These are phyloP conservation scores for Hanseniaspora hatyaiensis DNA, from an alignment of 805 yeast genomes.

Conservation along the genomic window DNA sequence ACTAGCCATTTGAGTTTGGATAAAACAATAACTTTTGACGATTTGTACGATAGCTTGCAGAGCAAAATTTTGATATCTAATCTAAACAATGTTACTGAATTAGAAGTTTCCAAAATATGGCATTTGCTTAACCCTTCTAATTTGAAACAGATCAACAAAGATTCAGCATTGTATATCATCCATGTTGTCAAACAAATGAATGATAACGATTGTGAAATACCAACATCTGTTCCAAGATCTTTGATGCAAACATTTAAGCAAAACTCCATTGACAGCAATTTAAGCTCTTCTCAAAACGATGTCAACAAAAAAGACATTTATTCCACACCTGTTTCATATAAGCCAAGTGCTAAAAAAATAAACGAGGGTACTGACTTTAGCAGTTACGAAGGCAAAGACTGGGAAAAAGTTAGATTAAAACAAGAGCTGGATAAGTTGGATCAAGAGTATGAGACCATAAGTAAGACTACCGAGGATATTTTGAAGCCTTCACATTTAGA, in stretches of 20 bases:
- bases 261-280: conserved; percentile 63
- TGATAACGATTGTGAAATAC: conserved; percentile 71
- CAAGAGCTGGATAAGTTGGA: conserved; percentile 70
- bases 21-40: conserved; percentile 69
- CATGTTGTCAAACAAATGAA: conserved; percentile 83
- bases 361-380: conserved; percentile 59
- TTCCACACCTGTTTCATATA: conserved; percentile 22
- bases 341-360: conserved; percentile 25
- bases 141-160: conserved; percentile 79
- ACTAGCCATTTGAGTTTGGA: conserved; percentile 47
- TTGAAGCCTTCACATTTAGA: conserved; percentile 23
- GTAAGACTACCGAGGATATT: conserved; percentile 23
- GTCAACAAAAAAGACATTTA: conserved; percentile 25
- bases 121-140: conserved; percentile 85
- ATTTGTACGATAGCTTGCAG: conserved; percentile 53
- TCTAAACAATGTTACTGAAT: conserved; percentile 60
- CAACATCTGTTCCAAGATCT: conserved; percentile 88
- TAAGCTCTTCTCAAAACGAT: conserved; percentile 45
- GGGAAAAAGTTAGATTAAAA: conserved; percentile 81
- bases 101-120: conserved; percentile 88
- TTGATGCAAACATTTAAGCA: conserved; percentile 84
- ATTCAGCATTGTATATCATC: conserved; percentile 77
- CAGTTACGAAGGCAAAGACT: conserved; percentile 36
- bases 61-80: conserved; percentile 30
- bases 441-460: conserved; percentile 31